phyloP scores from a whole-genome alignment of 768 basidiomycete genomes.

The Mycena galopus region DNA sequence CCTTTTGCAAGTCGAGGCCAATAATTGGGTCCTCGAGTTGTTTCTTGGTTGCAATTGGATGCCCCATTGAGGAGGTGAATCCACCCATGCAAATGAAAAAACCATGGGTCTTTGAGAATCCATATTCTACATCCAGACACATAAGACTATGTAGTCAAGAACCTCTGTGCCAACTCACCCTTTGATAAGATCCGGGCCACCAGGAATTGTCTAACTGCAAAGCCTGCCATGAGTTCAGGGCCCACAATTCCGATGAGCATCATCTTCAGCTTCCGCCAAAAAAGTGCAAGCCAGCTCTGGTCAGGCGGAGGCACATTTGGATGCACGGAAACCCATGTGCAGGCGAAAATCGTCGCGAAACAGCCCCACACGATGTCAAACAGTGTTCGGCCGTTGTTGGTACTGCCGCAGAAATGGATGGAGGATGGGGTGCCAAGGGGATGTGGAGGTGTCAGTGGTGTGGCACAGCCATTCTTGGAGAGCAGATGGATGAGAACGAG shows the following conservation, averaged over 20 bases:
- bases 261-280: constrained; percentile 30
- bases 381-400: constrained; percentile 18
- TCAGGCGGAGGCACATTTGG: constrained; percentile 39
- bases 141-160: background rate
- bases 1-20: background rate
- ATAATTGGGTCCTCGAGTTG: constrained; percentile 28
- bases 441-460: background rate
- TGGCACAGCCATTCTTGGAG: background rate
- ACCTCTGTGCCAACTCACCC: background rate
- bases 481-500: background rate
- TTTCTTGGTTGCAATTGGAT: constrained; percentile 25
- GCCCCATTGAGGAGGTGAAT: constrained; percentile 29
- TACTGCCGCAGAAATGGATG: background rate
- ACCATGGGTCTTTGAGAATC: constrained; percentile 33
- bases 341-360: constrained; percentile 36
- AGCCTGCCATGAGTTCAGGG: constrained; percentile 44
- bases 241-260: constrained; percentile 39
- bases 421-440: background rate
- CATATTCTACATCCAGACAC: background rate
- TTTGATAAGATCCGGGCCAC: constrained; percentile 15
- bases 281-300: constrained; percentile 2
- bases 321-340: constrained; percentile 42
- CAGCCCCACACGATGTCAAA: constrained; percentile 39
- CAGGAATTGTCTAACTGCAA: constrained; percentile 40
- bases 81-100: constrained; percentile 48